Base-by-base conservation (phyloP, 2,329 filamentous ascomycete species). In the Aschersonia sp. region DNA sequence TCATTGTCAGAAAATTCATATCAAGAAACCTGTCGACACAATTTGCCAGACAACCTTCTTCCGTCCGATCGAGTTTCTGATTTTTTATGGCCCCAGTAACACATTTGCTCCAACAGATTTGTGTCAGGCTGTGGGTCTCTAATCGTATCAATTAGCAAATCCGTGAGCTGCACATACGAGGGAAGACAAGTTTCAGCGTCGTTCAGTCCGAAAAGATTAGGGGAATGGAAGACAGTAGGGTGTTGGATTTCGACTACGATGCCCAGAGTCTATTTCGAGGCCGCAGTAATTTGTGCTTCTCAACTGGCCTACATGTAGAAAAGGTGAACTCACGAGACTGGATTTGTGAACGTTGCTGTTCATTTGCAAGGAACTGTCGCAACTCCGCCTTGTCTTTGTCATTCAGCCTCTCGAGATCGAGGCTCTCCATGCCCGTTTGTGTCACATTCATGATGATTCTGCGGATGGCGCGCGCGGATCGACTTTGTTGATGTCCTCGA, bases 81-180 rank as follows among this genome's bases (percentile, higher is more conserved):
- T 73, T 76, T 55, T 81, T 81, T 62, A 95, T 83, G 49, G 73
- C 74, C 47, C 79, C 72, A 7, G 84, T 83, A 51, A 95, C 73
- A 72, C 92, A 98, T 71, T 95, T 97, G 62, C 82, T 87, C 81
- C 89, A 98, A 77, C 92, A 98, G 51, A 84, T 77, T 58, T 92
- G 84, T 42, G 73, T 77, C 47, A 79, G 59, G 52, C 61, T 65
- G 59, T 78, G 74, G 10, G 74, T 72, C 60, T 72, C 74, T 79
- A 48, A 32, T 41, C 32, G 8, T n/a, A 12, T 31, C 43, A 8
- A 45, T 49, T 30, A 44, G 32, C 43, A 41, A 8, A 22, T 41
- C 12, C 12, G 35, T 39, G 35, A 12, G 35, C 12, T 8, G 32
- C 32, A 29, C 39, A 30, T 46, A 30, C 10, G n/a, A 1, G 5